Conservation (phyloP, 176 grass and related monocot genomes). For the Cenchrus americanus region DNA sequence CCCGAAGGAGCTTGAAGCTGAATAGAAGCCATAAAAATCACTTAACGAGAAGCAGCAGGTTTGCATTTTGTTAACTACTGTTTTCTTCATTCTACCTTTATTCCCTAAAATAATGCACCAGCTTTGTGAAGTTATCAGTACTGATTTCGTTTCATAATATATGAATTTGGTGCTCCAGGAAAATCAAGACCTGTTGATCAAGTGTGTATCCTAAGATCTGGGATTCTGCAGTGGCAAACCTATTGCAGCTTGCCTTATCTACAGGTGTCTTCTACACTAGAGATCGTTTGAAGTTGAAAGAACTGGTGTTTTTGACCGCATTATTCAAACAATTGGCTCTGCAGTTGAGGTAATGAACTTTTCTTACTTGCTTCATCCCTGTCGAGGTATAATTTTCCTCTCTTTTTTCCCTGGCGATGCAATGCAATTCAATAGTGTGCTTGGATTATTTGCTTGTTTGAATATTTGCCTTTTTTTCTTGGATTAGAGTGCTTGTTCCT, state of each 20-base stretch:
- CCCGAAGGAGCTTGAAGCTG: conserved; percentile 77
- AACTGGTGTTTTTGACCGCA: conserved; percentile 90
- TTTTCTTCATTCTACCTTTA: conserved; percentile 35
- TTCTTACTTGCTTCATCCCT: too few relatives aligned
- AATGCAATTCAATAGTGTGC: too few relatives aligned
- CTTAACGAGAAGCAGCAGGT: conserved; percentile 99
- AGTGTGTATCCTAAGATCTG: conserved; percentile 95
- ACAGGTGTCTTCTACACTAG: conserved; percentile 96
- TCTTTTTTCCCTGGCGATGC: too few relatives aligned
- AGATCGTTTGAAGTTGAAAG: conserved; percentile 99
- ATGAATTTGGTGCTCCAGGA: conserved; percentile 69
- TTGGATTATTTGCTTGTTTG: too few relatives aligned
- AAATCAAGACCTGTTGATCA: conserved; percentile 93
- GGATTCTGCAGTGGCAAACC: conserved; percentile 86
- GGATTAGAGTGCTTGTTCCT: too few relatives aligned
- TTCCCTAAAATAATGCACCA: conserved; percentile 1
- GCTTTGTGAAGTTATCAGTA: conserved; percentile 34
- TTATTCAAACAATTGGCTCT: conserved; percentile 95
- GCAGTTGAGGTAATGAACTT: conserved; percentile 79
- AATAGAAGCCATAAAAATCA: conserved; percentile 97
- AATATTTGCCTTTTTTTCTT: too few relatives aligned
- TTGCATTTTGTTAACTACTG: conserved; percentile 37
- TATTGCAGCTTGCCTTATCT: conserved; percentile 94
- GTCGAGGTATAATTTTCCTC: too few relatives aligned
- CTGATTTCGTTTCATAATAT: conserved; percentile 35